Evolutionary conservation across 306 rosid genomes (phyloP).

Genomic region (Dryas octopetala): DNA sequence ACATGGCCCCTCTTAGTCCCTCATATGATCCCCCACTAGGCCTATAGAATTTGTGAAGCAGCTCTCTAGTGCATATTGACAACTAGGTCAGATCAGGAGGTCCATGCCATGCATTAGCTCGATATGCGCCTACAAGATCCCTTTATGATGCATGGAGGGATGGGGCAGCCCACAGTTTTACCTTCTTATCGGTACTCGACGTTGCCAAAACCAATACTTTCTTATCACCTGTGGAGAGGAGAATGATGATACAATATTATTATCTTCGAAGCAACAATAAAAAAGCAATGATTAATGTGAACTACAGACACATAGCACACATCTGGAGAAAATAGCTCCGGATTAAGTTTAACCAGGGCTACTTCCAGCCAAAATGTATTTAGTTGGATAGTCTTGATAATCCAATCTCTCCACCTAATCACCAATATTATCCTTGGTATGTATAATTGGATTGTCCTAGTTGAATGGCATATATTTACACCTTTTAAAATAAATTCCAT

Average conservation of each 20-base stretch:
- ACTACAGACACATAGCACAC: background rate
- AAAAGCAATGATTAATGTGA: background rate
- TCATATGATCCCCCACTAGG: background rate
- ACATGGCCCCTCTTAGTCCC: too few species aligned
- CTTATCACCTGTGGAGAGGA: slow-evolving; percentile 52
- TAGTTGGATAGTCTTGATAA: background rate
- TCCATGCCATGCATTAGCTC: slow-evolving; percentile 19
- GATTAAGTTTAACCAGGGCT: background rate
- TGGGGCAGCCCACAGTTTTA: slow-evolving; percentile 91
- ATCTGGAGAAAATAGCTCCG: background rate
- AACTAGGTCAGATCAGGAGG: slow-evolving; percentile 3
- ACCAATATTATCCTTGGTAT: background rate
- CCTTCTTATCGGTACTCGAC: slow-evolving; percentile 87
- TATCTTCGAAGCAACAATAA: background rate
- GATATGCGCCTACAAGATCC: background rate
- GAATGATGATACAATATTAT: background rate
- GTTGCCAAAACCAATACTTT: slow-evolving; percentile 69
- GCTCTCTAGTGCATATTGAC: background rate
- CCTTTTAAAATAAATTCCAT: slow-evolving; percentile 2
- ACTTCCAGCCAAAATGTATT: background rate
- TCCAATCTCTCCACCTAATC: background rate
- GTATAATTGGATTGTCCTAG: background rate
- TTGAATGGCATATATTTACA: background rate
- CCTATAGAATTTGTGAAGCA: background rate
- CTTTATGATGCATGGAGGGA: slow-evolving; percentile 38